These are phyloP conservation scores for Pholiota conissans DNA, from an alignment of 768 basidiomycete species.

Conservation along the genomic window DNA sequence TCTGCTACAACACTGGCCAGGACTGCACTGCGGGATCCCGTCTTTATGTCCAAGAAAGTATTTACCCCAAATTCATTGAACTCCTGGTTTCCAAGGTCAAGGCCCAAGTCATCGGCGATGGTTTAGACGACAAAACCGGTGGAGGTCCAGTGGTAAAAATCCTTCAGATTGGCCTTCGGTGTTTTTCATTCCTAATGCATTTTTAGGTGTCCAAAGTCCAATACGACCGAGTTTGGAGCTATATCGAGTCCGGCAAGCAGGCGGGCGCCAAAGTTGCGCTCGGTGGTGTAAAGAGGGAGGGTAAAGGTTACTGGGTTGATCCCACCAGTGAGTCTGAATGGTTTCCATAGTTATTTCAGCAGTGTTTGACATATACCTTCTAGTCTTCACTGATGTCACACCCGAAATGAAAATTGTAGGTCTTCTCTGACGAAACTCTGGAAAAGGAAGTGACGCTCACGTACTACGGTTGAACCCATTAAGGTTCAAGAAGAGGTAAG, in stretches of 20 bases:
- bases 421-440: constrained; percentile 1
- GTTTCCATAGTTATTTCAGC: neutral
- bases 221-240: constrained; percentile 83
- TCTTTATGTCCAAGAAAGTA: constrained; percentile 81
- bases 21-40: constrained; percentile 93
- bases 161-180: constrained; percentile 4
- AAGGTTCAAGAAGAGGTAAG: constrained; percentile 73
- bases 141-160: constrained; percentile 80
- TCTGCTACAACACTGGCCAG: constrained; percentile 89
- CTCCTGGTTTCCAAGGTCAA: constrained; percentile 67
- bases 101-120: constrained; percentile 74
- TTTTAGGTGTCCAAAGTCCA: constrained; percentile 79
- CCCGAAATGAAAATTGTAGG: constrained; percentile 82
- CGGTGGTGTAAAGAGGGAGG: constrained; percentile 77
- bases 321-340: constrained; percentile 71
- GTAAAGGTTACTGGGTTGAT: constrained; percentile 86
- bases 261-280: constrained; percentile 78
- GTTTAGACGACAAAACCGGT: constrained; percentile 70
- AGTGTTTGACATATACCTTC: constrained; percentile 5
- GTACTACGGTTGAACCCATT: constrained; percentile 5
- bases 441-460: neutral
- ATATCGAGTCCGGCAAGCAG: constrained; percentile 83
- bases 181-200: neutral
- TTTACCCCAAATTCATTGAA: constrained; percentile 83
- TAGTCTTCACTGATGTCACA: constrained; percentile 82